These are phyloP conservation scores for Penicillium verhagenii DNA, from an alignment of 495 filamentous ascomycete genomes.

Conservation along the genomic window DNA sequence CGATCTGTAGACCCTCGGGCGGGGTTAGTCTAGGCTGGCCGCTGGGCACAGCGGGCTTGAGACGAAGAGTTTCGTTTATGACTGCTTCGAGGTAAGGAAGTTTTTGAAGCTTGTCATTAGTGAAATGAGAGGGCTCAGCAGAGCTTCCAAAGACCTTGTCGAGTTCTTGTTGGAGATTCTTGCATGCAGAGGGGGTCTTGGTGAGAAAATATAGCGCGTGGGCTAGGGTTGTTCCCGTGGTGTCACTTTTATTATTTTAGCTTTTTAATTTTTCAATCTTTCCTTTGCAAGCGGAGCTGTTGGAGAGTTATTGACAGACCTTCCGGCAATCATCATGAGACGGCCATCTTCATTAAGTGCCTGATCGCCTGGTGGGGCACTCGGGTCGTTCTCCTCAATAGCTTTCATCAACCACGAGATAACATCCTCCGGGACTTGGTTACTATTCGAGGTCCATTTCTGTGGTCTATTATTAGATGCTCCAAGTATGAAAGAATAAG, in stretches of 20 bases:
- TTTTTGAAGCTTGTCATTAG: neutral
- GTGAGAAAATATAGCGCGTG: neutral
- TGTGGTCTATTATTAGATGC: neutral
- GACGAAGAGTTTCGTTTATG: slow-evolving; percentile 54
- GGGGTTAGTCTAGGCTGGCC: slow-evolving; percentile 35
- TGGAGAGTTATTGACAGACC: neutral
- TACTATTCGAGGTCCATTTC: neutral
- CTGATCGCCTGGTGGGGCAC: neutral
- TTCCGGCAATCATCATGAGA: neutral
- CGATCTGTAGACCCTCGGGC: slow-evolving; percentile 23
- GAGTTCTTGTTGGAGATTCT: neutral
- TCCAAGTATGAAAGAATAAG: too few relatives aligned
- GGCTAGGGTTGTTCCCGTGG: neutral
- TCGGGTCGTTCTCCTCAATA: neutral
- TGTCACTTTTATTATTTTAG: neutral
- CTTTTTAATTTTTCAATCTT: neutral
- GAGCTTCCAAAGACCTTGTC: neutral
- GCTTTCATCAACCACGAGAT: neutral
- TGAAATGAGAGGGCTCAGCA: neutral
- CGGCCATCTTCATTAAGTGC: neutral
- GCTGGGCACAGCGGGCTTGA: slow-evolving; percentile 48
- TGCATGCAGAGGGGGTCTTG: neutral
- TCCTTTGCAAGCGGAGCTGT: neutral
- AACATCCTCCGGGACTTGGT: neutral
- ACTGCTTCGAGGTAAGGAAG: slow-evolving; percentile 45